Evolutionary conservation across 176 grass and related monocot species (phyloP).

Genomic region (Tillandsia fasciculata): DNA sequence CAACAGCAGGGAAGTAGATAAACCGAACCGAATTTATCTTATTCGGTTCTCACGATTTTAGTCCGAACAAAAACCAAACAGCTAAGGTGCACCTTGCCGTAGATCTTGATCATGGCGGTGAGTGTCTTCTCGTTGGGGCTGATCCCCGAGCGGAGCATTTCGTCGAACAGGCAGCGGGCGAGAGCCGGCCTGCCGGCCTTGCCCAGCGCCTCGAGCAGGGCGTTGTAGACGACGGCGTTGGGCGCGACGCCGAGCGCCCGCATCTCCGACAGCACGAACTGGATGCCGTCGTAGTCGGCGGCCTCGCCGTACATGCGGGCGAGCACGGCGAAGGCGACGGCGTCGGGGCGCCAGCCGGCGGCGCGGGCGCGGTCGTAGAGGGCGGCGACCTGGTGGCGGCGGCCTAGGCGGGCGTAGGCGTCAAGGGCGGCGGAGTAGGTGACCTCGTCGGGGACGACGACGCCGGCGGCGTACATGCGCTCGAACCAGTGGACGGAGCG

Average conservation of each 20-base stretch:
- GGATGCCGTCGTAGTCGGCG: slow-evolving; percentile 72
- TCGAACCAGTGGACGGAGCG: slow-evolving; percentile 81
- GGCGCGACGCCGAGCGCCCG: slow-evolving; percentile 40
- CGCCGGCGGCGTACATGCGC: slow-evolving; percentile 52
- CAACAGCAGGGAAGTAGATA: too few species aligned
- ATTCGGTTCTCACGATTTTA: too few species aligned
- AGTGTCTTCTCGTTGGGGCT: slow-evolving; percentile 75
- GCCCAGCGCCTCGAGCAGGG: slow-evolving; percentile 65
- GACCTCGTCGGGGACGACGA: slow-evolving; percentile 81
- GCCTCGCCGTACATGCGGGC: slow-evolving; percentile 81
- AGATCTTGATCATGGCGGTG: slow-evolving; percentile 75
- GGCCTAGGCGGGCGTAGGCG: slow-evolving; percentile 58
- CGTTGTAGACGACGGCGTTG: slow-evolving; percentile 93
- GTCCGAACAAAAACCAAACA: too few species aligned
- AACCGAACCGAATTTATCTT: too few species aligned
- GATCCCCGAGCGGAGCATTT: slow-evolving; percentile 55
- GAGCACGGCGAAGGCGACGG: slow-evolving; percentile 66
- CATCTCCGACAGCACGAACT: slow-evolving; percentile 70
- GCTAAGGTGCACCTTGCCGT: slow-evolving; percentile 27
- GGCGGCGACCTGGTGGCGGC: slow-evolving; percentile 58
- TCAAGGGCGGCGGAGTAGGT: slow-evolving; percentile 74
- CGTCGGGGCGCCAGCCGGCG: slow-evolving; percentile 67
- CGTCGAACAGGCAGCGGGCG: slow-evolving; percentile 69
- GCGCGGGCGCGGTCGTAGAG: slow-evolving; percentile 70
- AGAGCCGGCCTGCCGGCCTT: slow-evolving; percentile 56